Percentiles rank a stretch among this genome's conserved stretches.
These are phyloP conservation scores for Polygonum aviculare DNA, from an alignment of 148 eudicot species.

Conservation along the genomic window DNA sequence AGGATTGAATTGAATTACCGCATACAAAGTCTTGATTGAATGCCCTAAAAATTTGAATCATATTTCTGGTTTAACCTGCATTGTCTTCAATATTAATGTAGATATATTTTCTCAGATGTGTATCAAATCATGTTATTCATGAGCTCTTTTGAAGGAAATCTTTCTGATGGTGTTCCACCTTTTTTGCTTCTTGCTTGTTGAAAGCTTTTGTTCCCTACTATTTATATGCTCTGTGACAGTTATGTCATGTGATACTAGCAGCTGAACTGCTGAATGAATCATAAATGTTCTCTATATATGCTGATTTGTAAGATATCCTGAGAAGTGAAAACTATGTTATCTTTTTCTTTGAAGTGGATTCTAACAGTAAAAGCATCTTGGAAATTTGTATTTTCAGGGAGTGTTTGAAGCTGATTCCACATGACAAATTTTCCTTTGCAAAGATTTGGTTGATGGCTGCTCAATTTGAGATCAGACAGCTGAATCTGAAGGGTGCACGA, in stretches of 20 bases:
- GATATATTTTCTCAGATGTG: not conserved
- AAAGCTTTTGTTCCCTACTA: not conserved
- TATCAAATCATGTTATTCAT: not conserved
- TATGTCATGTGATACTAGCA: not conserved
- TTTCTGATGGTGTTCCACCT: not conserved
- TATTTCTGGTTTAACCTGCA: not conserved
- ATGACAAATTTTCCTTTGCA: conserved; percentile 74
- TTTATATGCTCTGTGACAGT: not conserved
- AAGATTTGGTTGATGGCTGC: conserved; percentile 93
- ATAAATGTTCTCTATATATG: not conserved
- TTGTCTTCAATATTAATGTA: not conserved
- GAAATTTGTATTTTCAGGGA: conserved; percentile 31
- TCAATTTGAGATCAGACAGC: conserved; percentile 81
- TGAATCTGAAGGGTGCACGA: conserved; percentile 72
- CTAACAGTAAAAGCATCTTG: not conserved
- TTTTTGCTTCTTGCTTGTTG: not conserved
- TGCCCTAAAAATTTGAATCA: not conserved
- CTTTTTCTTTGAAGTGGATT: not conserved
- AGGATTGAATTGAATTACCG: not conserved
- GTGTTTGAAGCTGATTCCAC: conserved; percentile 33
- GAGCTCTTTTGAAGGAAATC: not conserved
- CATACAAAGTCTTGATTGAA: not conserved
- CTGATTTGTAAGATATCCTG: not conserved
- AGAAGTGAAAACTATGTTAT: not conserved
- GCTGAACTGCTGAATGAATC: not conserved